Evolutionary conservation across 805 yeast species (phyloP).

Genomic region (Nakazawaea pomicola): DNA sequence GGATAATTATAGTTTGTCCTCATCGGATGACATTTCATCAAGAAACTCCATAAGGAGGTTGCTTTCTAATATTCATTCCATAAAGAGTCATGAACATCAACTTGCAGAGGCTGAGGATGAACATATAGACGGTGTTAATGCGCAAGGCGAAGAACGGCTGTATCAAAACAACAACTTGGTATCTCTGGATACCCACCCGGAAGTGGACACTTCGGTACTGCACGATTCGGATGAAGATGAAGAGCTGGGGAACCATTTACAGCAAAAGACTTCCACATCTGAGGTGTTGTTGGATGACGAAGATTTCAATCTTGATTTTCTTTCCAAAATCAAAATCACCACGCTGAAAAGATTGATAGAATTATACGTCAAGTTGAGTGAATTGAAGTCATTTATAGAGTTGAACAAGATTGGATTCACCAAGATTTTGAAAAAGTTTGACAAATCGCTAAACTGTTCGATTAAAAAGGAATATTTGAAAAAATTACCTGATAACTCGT

Average conservation of each 20-base stretch:
- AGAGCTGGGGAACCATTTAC: not conserved
- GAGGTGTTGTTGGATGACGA: constrained; percentile 29
- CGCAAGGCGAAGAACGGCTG: no score
- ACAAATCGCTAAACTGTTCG: constrained; percentile 66
- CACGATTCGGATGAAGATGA: constrained; percentile 11
- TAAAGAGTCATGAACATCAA: constrained; percentile 2
- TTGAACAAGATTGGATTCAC: constrained; percentile 85
- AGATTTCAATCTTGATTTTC: constrained; percentile 30
- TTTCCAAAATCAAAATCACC: constrained; percentile 54
- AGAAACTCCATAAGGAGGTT: constrained; percentile 11
- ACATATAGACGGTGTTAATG: no score
- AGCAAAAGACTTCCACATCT: constrained; percentile 1
- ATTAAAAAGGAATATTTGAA: constrained; percentile 56
- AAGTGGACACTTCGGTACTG: constrained; percentile 3
- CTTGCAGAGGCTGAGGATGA: not conserved
- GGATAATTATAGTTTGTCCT: constrained; percentile 17
- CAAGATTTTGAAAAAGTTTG: constrained; percentile 88
- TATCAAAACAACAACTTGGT: no score
- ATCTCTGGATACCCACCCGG: no score
- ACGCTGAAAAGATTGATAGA: constrained; percentile 63
- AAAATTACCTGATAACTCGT: constrained; percentile 40
- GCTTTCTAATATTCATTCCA: constrained; percentile 8
- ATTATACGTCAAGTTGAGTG: constrained; percentile 70
- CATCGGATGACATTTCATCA: constrained; percentile 18
- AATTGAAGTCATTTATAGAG: constrained; percentile 77